Base-by-base conservation (phyloP, 2,329 filamentous ascomycete genomes). In the Diplodia scrobiculata region DNA sequence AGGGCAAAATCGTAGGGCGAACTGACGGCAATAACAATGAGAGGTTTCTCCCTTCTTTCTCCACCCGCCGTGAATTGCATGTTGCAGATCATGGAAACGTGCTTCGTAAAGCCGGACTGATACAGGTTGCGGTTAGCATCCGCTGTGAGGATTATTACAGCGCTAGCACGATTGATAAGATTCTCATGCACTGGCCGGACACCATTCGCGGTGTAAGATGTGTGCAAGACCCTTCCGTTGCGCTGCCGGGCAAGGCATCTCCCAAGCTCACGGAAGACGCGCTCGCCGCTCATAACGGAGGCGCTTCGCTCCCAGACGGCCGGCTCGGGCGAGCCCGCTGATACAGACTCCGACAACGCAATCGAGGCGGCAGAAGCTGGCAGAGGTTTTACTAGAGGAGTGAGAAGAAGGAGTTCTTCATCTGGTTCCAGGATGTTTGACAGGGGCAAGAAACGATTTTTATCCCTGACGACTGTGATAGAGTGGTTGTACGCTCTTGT, bases 1-100 rank as follows among this genome's bases (percentile, higher is more conserved):
- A 94, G 92, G 52, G 92, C 92, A 75, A 98, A 98, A 76, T 98
- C 94, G 76, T 97, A 98, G 0, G 94, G 94, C 0, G 93, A 97
- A 78, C 92, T 97, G 70, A 96, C 93, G 0, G 94, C 91, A 7
- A 97, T 90, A 3, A 97, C 94, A 27, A 97, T 88, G 45, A 97
- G 80, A 0, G 93, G 91, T 78, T 96, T 97, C 76, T 95, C 84
- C 10, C 81, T 79, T 66, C 79, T 91, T 73, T 92, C 90, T 1
- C 90, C 90, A 14, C 85, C 86, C 6, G 89, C 87, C 6, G 87
- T 86, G 68, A 81, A 83, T 66, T 92, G 84, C 86, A 92, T 90
- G 25, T 91, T 91, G 78, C 93, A 97, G 79, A 97, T 94, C 89
- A 96, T 95, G 13, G 93, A 90, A 9, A 97, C 91, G 70, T 98